phyloP scores from a whole-genome alignment of 768 basidiomycete species.

The Pleurotus giganteus region DNA sequence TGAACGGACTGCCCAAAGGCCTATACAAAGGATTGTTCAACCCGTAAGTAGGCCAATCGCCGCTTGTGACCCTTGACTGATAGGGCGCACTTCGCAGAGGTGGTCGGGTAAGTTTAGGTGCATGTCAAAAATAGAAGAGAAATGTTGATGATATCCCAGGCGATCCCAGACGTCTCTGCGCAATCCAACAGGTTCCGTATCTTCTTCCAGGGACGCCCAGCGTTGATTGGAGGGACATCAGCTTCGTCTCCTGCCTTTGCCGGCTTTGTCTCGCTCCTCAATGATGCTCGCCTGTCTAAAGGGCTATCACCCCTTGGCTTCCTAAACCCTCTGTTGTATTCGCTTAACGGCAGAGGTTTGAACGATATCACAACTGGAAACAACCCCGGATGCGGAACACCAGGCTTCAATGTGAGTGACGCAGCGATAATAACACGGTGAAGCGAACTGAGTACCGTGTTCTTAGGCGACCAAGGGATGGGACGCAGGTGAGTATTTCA shows the following conservation, averaged over 20 bases:
- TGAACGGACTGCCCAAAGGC: slow-evolving; percentile 41
- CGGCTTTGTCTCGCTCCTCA: slow-evolving; percentile 60
- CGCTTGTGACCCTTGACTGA: not conserved
- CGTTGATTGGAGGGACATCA: slow-evolving; percentile 60
- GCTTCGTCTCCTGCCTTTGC: slow-evolving; percentile 65
- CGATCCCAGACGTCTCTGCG: slow-evolving; percentile 65
- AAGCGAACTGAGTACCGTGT: slow-evolving; percentile 1
- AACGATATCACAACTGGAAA: slow-evolving; percentile 61
- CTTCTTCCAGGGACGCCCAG: slow-evolving; percentile 35
- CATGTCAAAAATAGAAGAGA: not conserved
- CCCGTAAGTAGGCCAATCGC: slow-evolving; percentile 34
- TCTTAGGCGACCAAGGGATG: slow-evolving; percentile 50
- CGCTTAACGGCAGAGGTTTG: slow-evolving; percentile 33
- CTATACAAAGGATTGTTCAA: slow-evolving; percentile 63
- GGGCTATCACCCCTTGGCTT: slow-evolving; percentile 53
- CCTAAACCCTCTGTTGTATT: slow-evolving; percentile 63
- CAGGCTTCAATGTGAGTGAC: slow-evolving; percentile 59
- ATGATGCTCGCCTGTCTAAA: slow-evolving; percentile 53
- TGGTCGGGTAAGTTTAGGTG: slow-evolving; percentile 47
- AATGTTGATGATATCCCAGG: slow-evolving; percentile 31
- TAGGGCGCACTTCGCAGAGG: slow-evolving; percentile 28
- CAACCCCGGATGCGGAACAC: slow-evolving; percentile 60
- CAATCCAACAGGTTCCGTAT: slow-evolving; percentile 41
- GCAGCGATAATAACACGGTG: not conserved
- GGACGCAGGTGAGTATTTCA: slow-evolving; percentile 49